phyloP scores from a whole-genome alignment of 75 land plant species.

The Sequoiadendron giganteum region DNA sequence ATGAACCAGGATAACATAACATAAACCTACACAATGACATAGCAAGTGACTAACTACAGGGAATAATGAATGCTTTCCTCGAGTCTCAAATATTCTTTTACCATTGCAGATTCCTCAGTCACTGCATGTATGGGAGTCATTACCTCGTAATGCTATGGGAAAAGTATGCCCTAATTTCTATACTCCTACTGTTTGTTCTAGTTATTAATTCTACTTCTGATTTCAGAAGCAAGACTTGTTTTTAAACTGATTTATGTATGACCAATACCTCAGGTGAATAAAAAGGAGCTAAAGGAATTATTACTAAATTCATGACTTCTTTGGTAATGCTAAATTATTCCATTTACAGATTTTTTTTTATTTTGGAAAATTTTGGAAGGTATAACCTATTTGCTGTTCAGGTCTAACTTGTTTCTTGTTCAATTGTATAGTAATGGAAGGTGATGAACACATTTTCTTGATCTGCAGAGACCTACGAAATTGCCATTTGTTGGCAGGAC shows the following conservation, averaged over 20 bases:
- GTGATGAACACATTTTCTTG: neutral
- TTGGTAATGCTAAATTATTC: neutral
- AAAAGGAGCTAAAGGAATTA: slow-evolving; percentile 78
- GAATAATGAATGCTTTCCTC: neutral
- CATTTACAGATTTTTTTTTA: neutral
- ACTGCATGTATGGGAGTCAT: slow-evolving; percentile 61
- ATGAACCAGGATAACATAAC: neutral
- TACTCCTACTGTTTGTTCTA: neutral
- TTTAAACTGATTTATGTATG: slow-evolving; percentile 1
- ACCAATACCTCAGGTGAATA: slow-evolving; percentile 69
- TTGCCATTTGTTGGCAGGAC: neutral
- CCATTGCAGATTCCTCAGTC: slow-evolving; percentile 66
- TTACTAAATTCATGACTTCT: slow-evolving; percentile 5
- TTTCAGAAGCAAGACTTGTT: neutral
- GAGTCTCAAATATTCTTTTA: neutral
- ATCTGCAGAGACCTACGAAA: neutral
- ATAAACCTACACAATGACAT: neutral
- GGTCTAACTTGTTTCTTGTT: neutral
- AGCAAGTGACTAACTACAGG: neutral
- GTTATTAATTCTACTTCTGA: neutral
- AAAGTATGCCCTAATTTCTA: slow-evolving; percentile 48
- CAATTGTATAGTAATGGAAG: neutral
- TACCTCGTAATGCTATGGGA: slow-evolving; percentile 98
- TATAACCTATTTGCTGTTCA: neutral
- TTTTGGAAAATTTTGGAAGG: neutral